Evolutionary conservation across 495 filamentous ascomycete genomes (phyloP), one percentile per base, ranked within the genome.

Genomic region (Hamigera avellanea): DNA sequence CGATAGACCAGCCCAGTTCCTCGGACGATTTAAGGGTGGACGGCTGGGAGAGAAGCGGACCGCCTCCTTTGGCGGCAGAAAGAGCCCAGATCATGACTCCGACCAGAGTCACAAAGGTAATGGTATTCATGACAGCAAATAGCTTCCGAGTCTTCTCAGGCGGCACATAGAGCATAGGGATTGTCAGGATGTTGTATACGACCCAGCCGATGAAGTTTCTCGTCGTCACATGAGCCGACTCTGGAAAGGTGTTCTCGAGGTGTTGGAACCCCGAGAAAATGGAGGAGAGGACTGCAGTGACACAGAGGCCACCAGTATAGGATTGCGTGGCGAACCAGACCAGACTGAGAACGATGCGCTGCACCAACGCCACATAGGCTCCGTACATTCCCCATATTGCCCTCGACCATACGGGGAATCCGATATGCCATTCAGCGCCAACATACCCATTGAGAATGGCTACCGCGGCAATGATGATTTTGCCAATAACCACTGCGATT

Each of bases 71-170:
- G 23, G 51, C 50, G 3, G 40, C 43, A 8, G 41, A 17, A 10
- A 60, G 37, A 8, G 53, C 41, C 49, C 56, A 61, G 21, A 48
- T 47, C 41, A 61, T 46, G 27, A 63, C 49, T 7, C 46, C 37
- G 16, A 54, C 34, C 19, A 56, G 32, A 8, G 44, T 51, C 10
- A 43, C 36, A 12, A 46, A 26, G 12, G 43, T 36, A 32, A 49
- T 35, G n/a, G 33, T 21, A 25, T 42, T 44, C 19, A 42, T 47
- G 5, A 44, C 36, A 33, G 31, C 33, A 32, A 62, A 50, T 2
- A 46, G 38, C 19, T 39, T 44, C 19, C 49, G 46, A 2, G 47
- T 39, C 21, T 52, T 49, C 28, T 52, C 40, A 1, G 54, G 58
- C 1, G 35, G 43, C 17, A 62, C 36, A 12, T 48, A 50, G 10